Base-by-base conservation (phyloP, 179 eudicot species). In the Silene coronaria region DNA sequence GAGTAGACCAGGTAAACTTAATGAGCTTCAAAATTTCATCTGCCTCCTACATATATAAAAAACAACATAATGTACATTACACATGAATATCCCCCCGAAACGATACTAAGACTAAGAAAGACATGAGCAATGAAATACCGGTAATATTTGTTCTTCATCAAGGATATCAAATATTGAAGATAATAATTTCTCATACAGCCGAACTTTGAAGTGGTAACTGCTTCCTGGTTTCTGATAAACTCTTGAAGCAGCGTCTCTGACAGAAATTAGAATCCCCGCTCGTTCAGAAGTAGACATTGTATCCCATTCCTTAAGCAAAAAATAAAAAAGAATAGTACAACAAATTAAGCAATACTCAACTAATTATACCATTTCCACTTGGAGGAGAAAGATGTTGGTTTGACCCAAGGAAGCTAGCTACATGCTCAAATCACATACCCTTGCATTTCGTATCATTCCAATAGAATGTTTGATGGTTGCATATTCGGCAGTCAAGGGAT, bases 101-200 rank as follows among this genome's bases (percentile, higher is more conserved):
- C 6, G 45, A 60, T 14, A 32, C 70, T 42, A 30, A 27, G 71
- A 70, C 58, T 34, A 58, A 61, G 77, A 26, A 76, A 10, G 24
- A 48, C 60, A 10, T 17, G 34, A 45, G 70, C 75, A 70, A 59
- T 21, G 57, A 45, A 22, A 72, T 79, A 90, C 98, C 93, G 74
- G 85, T 75, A 93, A 73, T 30, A 93, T 82, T 71, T 91, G 91
- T 67, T 91, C 87, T 71, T 93, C 98, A 76, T 93, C 98, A 77
- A 93, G 87, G 76, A 89, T 89, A 76, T 94, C 98, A 85, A 94
- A 94, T 65, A 94, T 72, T 38, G 89, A 84, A 82, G 75, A 83
- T 30, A 94, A 85, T 72, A 94, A 80, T 73, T 85, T 90, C 85
- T 90, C 94, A 76, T 94, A 94, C 69, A 94, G 89, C 62, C 91